Conservation (phyloP, 345 rosid species). For the Ceriops zippeliana region DNA sequence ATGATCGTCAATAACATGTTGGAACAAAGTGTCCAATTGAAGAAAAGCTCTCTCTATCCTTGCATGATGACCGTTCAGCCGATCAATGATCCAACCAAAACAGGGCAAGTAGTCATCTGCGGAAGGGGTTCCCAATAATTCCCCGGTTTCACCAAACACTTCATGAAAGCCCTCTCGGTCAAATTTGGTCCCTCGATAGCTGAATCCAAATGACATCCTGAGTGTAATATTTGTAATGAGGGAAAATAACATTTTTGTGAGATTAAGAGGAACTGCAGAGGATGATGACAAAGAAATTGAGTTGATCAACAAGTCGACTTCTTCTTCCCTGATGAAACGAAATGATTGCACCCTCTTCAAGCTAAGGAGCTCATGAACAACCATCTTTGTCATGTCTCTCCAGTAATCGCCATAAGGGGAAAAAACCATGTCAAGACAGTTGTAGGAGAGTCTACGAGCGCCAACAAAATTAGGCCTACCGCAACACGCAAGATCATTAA, state of each 20-base stretch:
- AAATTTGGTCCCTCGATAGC: neutral
- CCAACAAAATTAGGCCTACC: conserved; percentile 7
- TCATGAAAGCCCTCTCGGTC: conserved; percentile 23
- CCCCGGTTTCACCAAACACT: conserved; percentile 23
- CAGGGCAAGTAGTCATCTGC: conserved; percentile 33
- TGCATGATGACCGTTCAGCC: conserved; percentile 25
- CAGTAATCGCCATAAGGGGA: conserved; percentile 11
- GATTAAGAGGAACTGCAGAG: conserved; percentile 5
- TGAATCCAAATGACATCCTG: conserved; percentile 11
- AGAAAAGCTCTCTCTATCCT: conserved; percentile 33
- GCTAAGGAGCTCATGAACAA: conserved; percentile 6
- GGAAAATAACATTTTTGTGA: neutral
- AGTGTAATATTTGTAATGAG: neutral
- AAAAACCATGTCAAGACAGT: conserved; percentile 4
- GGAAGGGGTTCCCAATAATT: conserved; percentile 25
- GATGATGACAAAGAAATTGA: conserved; percentile 2
- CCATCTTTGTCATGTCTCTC: neutral
- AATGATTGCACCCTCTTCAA: conserved; percentile 16
- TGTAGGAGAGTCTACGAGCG: conserved; percentile 6
- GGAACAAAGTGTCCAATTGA: conserved; percentile 34
- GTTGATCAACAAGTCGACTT: neutral
- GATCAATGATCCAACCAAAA: conserved; percentile 38
- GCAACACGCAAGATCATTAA: conserved; percentile 7
- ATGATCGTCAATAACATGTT: conserved; percentile 36
- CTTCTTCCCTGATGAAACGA: conserved; percentile 15